Percentiles rank a stretch among this genome's conserved stretches.
Evolutionary conservation across 1,139 yeast genomes (phyloP).

Genomic region (Trichomonascaceae sp.): DNA sequence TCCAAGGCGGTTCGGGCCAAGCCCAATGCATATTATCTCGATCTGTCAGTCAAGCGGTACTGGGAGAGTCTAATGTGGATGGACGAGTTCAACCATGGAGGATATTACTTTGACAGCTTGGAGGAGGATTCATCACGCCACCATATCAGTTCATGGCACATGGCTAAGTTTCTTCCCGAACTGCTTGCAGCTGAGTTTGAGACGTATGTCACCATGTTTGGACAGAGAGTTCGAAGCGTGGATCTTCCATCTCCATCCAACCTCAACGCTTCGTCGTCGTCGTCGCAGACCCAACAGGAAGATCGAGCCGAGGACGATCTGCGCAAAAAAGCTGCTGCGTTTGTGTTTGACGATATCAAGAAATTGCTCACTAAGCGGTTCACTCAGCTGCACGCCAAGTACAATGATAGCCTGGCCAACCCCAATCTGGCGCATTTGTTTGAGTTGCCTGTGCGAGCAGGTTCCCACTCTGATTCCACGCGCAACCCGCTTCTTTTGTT

Average conservation of each 20-base stretch:
- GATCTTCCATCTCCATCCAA: neutral
- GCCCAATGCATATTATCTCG: constrained; percentile 74
- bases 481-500: constrained; percentile 65
- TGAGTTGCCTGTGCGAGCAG: constrained; percentile 45
- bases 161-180: constrained; percentile 59
- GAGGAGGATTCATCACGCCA: no score
- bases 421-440: constrained; percentile 54
- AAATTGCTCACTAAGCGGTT: constrained; percentile 56
- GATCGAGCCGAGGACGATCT: neutral
- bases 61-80: constrained; percentile 94
- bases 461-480: constrained; percentile 8
- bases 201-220: constrained; percentile 69
- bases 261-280: neutral
- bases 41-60: constrained; percentile 56
- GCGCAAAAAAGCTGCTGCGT: neutral
- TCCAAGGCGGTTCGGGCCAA: constrained; percentile 67
- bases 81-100: constrained; percentile 56
- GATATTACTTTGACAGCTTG: constrained; percentile 47
- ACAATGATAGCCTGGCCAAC: constrained; percentile 59
- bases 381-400: constrained; percentile 50
- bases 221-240: constrained; percentile 45
- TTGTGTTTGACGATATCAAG: constrained; percentile 35
- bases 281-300: neutral
- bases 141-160: constrained; percentile 62
- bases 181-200: constrained; percentile 72